Evolutionary conservation across 371 early-diverging fungal species (phyloP), one percentile per base, ranked within the genome.

Genomic region (Catenaria anguillulae): DNA sequence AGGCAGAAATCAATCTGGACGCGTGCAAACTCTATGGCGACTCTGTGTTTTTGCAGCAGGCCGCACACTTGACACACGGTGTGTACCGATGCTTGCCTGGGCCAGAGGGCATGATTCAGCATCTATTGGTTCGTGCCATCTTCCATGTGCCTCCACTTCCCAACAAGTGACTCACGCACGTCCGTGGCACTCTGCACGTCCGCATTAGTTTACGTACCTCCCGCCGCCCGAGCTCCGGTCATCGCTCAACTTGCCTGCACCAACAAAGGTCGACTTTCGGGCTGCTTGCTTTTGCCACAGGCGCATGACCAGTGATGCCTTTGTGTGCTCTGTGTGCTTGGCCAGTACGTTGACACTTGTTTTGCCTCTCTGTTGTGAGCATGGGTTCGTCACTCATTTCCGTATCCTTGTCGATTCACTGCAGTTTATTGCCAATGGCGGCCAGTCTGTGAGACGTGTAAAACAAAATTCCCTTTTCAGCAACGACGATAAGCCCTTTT

Each of bases 261-360:
- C 84, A 59, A 86, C 85, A 56, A 78, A 86, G 55, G 88, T 94
- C 0, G 95, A 97, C 72, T 94, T 92, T 65, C 73, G 95, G 33
- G 92, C 97, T 1, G 88, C 94, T 0, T 97, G 97, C 66, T 95
- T 97, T 64, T 97, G 97, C 69, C 97, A 97, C 72, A 88, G 87
- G 67, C 80, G 79, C 55, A 84, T 91, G 60, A 85, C 93, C 2
- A 88, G 91, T 65, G 80, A 92, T 56, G 97, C 92, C 0, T 93
- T 80, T 71, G 95, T 97, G 2, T 97, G 97, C 70, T 92, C 93
- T 0, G 93, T 95, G 5, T 97, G 97, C 67, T 68, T 97, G 36
- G 92, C 97, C n/a, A 90, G 89, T 88, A 78, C 71, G 79, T 71
- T 1, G 2, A 40, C 40, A 40, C 15, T 55, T 35, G 19, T 1